Percentiles rank a stretch among this genome's conserved stretches.
phyloP scores from a whole-genome alignment of 805 yeast species.

The Hanseniaspora meyeri region DNA sequence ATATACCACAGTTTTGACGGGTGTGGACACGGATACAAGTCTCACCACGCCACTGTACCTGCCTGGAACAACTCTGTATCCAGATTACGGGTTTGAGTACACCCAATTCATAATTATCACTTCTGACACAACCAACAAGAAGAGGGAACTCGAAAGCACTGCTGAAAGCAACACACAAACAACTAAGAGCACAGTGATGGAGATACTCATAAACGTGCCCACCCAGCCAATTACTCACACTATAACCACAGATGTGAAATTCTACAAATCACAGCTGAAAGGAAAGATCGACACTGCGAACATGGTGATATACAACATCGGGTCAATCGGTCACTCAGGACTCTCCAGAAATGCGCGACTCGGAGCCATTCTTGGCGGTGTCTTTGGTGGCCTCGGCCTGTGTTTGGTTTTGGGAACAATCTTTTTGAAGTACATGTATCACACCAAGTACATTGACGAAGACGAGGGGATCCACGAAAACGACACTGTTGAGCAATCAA shows the following conservation, averaged over 20 bases:
- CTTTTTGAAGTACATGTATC: background rate
- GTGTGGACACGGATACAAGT: background rate
- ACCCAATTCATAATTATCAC: slow-evolving; percentile 8
- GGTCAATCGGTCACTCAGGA: background rate
- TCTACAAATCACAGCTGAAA: background rate
- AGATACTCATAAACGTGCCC: background rate
- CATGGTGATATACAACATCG: background rate
- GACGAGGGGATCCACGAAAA: background rate
- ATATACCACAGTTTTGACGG: background rate
- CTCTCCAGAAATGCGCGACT: background rate
- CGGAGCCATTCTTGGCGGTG: slow-evolving; percentile 11
- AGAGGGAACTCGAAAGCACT: background rate
- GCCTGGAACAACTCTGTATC: slow-evolving; percentile 2
- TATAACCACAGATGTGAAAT: slow-evolving; percentile 5
- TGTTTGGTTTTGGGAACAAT: background rate
- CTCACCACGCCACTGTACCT: slow-evolving; percentile 4
- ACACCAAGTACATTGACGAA: background rate
- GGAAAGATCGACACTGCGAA: background rate
- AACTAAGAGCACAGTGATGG: slow-evolving; percentile 1
- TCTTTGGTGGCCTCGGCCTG: slow-evolving; percentile 1
- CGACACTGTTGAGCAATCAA: background rate
- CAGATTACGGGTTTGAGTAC: slow-evolving; percentile 5
- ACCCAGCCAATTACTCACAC: slow-evolving; percentile 1
- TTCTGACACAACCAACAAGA: background rate
- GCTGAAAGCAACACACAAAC: background rate